These are phyloP conservation scores for Leishmania lainsoni DNA, from an alignment of 208 protist species.

Conservation along the genomic window DNA sequence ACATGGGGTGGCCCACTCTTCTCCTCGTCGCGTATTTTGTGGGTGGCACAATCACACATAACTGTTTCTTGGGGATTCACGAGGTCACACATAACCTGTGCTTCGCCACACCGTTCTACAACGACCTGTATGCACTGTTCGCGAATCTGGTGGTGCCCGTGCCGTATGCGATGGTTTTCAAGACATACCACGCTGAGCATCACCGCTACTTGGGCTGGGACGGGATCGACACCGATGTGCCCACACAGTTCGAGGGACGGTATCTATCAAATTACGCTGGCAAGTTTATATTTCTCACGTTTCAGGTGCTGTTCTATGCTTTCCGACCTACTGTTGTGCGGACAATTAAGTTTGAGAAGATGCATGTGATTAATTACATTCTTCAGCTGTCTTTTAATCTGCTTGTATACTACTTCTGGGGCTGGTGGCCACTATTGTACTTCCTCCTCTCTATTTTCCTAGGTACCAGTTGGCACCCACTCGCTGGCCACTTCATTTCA, in stretches of 20 bases:
- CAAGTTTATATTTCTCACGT: slow-evolving; percentile 88
- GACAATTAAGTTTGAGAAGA: slow-evolving; percentile 56
- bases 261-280: slow-evolving; percentile 63
- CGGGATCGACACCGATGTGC: slow-evolving; percentile 87
- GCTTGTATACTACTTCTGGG: slow-evolving; percentile 54
- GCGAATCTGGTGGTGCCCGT: slow-evolving; percentile 87
- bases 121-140: slow-evolving; percentile 86
- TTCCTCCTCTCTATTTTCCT: slow-evolving; percentile 79
- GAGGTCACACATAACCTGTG: slow-evolving; percentile 91
- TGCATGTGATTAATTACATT: slow-evolving; percentile 62
- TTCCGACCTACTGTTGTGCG: slow-evolving; percentile 81
- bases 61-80: slow-evolving; percentile 89
- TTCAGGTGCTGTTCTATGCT: slow-evolving; percentile 91
- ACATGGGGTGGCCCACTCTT: slow-evolving; percentile 72
- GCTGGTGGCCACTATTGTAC: slow-evolving; percentile 74
- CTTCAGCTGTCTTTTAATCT: slow-evolving; percentile 47
- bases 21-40: slow-evolving; percentile 78
- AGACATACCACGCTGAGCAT: slow-evolving; percentile 93
- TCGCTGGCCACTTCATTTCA: slow-evolving; percentile 92
- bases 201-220: slow-evolving; percentile 93
- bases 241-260: slow-evolving; percentile 71
- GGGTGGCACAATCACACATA: slow-evolving; percentile 86
- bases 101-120: slow-evolving; percentile 75
- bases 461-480: slow-evolving; percentile 87
- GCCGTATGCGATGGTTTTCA: slow-evolving; percentile 92